These are phyloP conservation scores for Teratosphaeriaceae sp. DNA, from an alignment of 2,329 filamentous ascomycete genomes.

Conservation along the genomic window DNA sequence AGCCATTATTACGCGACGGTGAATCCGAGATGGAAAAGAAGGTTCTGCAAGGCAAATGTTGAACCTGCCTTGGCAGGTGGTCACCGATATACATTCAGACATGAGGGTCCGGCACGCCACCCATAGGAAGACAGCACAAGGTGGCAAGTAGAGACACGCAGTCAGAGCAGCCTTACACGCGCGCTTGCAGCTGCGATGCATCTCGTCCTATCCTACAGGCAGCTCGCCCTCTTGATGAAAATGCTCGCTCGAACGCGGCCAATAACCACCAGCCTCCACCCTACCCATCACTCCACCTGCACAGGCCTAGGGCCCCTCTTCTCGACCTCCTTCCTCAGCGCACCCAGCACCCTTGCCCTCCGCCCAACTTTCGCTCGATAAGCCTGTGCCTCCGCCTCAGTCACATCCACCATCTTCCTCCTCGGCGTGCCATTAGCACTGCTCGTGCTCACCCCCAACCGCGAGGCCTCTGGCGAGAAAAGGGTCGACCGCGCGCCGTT, in stretches of 20 bases:
- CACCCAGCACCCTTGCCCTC: slow-evolving; percentile 34
- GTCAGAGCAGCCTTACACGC: too few relatives aligned
- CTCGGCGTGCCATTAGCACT: slow-evolving; percentile 23
- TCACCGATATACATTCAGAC: too few relatives aligned
- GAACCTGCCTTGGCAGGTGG: too few relatives aligned
- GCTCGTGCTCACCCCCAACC: slow-evolving; percentile 19
- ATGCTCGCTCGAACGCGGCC: slow-evolving; percentile 1
- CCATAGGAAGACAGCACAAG: too few relatives aligned
- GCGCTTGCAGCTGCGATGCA: too few relatives aligned
- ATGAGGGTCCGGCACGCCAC: too few relatives aligned
- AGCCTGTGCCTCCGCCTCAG: slow-evolving; percentile 33
- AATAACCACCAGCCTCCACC: neutral
- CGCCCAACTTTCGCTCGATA: slow-evolving; percentile 27
- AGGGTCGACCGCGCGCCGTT: slow-evolving; percentile 26
- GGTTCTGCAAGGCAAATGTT: too few relatives aligned
- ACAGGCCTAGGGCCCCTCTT: slow-evolving; percentile 17
- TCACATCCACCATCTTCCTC: slow-evolving; percentile 35
- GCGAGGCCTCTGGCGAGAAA: slow-evolving; percentile 19
- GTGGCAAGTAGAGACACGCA: too few relatives aligned
- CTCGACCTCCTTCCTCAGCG: slow-evolving; percentile 31
- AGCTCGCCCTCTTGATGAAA: neutral
- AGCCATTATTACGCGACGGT: slow-evolving; percentile 18
- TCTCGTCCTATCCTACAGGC: neutral
- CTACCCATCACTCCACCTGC: slow-evolving; percentile 4
- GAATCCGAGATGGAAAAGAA: too few relatives aligned